Conservation (phyloP, 352 stramenopile genomes). For the Phytopythium boreale region DNA sequence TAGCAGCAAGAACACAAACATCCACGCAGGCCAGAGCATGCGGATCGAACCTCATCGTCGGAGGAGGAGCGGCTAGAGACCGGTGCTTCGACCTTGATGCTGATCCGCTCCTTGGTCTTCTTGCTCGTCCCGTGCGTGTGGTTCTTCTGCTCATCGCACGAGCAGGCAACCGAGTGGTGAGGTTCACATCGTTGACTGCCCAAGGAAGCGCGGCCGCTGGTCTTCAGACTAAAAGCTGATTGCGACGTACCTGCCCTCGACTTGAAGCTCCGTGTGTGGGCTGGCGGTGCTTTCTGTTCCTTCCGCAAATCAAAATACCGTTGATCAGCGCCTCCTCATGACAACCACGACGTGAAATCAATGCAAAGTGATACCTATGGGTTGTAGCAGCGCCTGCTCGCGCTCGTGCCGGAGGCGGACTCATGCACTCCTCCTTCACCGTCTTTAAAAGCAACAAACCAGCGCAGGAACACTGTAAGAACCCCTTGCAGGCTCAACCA, state of each 20-base stretch:
- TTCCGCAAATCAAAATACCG: background rate
- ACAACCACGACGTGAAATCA: background rate
- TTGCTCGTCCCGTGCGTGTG: background rate
- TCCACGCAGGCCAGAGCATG: background rate
- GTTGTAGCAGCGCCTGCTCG: background rate
- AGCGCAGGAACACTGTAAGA: background rate
- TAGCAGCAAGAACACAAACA: background rate
- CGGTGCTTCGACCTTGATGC: slow-evolving; percentile 1
- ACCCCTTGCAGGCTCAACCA: background rate
- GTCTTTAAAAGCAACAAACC: background rate
- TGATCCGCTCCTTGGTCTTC: background rate
- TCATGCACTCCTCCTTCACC: background rate
- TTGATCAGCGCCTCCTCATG: background rate
- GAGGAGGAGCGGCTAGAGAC: background rate
- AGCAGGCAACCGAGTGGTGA: background rate
- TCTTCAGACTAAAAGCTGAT: background rate
- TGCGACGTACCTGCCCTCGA: background rate
- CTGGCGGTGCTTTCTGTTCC: background rate
- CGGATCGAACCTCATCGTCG: background rate
- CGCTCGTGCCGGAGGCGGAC: background rate
- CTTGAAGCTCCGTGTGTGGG: background rate
- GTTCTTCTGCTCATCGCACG: background rate
- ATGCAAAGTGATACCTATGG: background rate
- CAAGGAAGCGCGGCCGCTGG: too few species aligned
- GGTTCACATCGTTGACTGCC: too few species aligned